phyloP scores from a whole-genome alignment of 345 rosid species.

The Physaria fendleri region DNA sequence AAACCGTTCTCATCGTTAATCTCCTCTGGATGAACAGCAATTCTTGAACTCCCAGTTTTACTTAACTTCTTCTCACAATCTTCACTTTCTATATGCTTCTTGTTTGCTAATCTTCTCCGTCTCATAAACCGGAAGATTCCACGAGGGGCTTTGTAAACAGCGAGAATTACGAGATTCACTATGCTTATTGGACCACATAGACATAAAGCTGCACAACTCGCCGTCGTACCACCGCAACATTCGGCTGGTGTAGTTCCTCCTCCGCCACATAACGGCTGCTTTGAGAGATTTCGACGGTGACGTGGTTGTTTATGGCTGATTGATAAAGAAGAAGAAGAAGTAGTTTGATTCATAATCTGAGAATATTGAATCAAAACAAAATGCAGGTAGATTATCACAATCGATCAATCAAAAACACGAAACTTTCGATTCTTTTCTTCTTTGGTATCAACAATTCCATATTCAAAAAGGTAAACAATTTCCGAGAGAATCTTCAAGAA shows the following conservation, averaged over 20 bases:
- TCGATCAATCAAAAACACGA: neutral
- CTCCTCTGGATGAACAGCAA: constrained; percentile 25
- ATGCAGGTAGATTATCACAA: neutral
- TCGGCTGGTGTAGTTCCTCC: constrained; percentile 26
- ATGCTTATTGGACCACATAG: constrained; percentile 62
- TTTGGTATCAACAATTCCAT: neutral
- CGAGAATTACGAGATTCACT: constrained; percentile 39
- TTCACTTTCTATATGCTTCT: constrained; percentile 3
- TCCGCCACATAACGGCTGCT: neutral
- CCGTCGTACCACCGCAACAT: constrained; percentile 51
- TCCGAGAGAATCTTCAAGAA: constrained; percentile 1
- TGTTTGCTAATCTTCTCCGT: constrained; percentile 17
- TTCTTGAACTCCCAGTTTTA: constrained; percentile 24
- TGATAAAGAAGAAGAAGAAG: no score
- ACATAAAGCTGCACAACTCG: constrained; percentile 54
- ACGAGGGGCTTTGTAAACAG: constrained; percentile 47
- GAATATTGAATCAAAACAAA: neutral
- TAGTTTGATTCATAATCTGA: constrained; percentile 14
- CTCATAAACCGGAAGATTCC: constrained; percentile 35
- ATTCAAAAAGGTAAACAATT: neutral
- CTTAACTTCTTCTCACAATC: constrained; percentile 12
- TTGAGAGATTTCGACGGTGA: constrained; percentile 7
- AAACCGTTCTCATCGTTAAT: neutral
- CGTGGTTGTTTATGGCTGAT: neutral
- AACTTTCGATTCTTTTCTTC: neutral